Base-by-base conservation (phyloP, 306 rosid species). In the Casuarina cunninghamiana region DNA sequence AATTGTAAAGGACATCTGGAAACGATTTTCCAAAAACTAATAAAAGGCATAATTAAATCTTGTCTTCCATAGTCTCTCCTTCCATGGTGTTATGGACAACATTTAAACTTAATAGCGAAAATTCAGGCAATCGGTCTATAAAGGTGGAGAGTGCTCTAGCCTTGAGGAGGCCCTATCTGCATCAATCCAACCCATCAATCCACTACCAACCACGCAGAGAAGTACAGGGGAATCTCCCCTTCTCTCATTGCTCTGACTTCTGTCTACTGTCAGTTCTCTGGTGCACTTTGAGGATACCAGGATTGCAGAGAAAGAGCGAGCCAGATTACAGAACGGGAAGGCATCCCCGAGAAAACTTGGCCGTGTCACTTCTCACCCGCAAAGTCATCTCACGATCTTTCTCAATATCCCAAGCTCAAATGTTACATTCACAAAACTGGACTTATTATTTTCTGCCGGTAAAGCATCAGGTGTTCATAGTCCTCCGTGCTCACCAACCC, bases 361-460 rank as follows among this genome's bases (percentile, higher is more conserved):
- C 32, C 32, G 32, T 26, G 32, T 26, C 32, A 26, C 32, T 74
- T 75, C 35, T 16, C n/a, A 32, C 70, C 48, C 26, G 83, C 72
- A 49, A 53, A 15, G 81, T 81, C 86, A 72, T 69, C n/a, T 82
- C 86, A 76, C 12, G 38, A 67, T 79, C 83, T 61, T 78, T 76
- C 53, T 50, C 81, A 75, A 76, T 82, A 45, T n/a, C 60, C 60
- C 79, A 68, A 49, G 5, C 60, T 43, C 46, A 72, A 75, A 43
- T 6, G 11, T 50, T 5, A 5, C 5, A 63, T 11, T 63, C 16
- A 37, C 54, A 10, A 16, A 17, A 75, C 5, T 16, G 10, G 0
- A 5, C 10, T 58, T 44, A 0, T 1, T 74, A 57, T 43, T 10
- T 57, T 5, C 5, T n/a, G 26, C 26, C 26, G 26, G 26, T 21